A percentile compares a stretch with the other conserved stretches of the same genome.
Evolutionary conservation across 139 green algal genomes (phyloP).

Genomic region (Chlorella sorokiniana): DNA sequence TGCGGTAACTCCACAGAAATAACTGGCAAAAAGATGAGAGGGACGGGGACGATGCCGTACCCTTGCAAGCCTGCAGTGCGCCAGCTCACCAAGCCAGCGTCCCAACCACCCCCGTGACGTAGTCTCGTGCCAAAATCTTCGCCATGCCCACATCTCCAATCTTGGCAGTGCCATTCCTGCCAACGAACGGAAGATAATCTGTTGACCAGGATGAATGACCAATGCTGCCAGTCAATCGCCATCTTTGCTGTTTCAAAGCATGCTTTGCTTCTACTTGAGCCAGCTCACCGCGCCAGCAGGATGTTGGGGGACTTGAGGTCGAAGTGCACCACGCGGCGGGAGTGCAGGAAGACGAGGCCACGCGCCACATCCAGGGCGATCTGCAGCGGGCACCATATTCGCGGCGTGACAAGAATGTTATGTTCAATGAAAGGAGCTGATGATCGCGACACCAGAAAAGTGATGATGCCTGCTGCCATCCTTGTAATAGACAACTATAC

Average conservation of each 20-base stretch:
- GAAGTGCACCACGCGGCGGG: background rate
- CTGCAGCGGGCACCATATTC: background rate
- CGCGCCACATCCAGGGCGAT: conserved; percentile 42
- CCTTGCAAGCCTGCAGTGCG: background rate
- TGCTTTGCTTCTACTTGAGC: background rate
- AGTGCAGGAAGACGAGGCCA: conserved; percentile 45
- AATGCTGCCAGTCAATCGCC: background rate
- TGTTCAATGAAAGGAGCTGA: background rate
- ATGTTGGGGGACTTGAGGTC: conserved; percentile 38
- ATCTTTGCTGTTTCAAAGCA: background rate
- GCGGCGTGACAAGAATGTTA: background rate
- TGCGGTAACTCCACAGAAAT: background rate
- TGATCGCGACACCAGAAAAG: conserved; percentile 7
- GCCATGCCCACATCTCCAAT: conserved; percentile 49
- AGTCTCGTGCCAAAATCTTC: conserved; percentile 34
- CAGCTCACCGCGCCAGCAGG: conserved; percentile 28
- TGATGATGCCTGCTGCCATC: background rate
- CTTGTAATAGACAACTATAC: background rate
- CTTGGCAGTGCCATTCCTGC: conserved; percentile 44
- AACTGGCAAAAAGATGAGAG: background rate
- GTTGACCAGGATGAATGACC: background rate
- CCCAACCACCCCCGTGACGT: background rate
- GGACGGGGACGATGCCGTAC: background rate
- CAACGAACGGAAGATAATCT: background rate
- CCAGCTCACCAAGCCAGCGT: conserved; percentile 3